These are phyloP conservation scores for Cephalotrichum gorgonifer DNA, from an alignment of 2,329 filamentous ascomycete species.

Conservation along the genomic window DNA sequence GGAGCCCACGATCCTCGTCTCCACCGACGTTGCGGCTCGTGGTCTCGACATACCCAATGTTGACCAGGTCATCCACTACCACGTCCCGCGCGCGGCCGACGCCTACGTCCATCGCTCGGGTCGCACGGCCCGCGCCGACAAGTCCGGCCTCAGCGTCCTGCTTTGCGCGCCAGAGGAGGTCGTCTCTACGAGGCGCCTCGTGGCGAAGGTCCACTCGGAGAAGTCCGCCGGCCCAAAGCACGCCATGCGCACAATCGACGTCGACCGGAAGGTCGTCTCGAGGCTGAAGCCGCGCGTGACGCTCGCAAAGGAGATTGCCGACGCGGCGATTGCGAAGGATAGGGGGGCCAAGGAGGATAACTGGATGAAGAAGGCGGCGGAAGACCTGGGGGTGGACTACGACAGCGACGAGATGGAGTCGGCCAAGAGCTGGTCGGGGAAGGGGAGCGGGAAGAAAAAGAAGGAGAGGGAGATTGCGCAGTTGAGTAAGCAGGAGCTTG, in stretches of 20 bases:
- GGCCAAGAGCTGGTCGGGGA: slow-evolving; percentile 50
- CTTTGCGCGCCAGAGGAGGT: slow-evolving; percentile 91
- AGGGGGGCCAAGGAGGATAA: slow-evolving; percentile 76
- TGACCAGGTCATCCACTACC: slow-evolving; percentile 87
- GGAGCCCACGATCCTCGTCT: slow-evolving; percentile 61
- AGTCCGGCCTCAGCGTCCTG: slow-evolving; percentile 70
- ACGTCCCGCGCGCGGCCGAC: slow-evolving; percentile 83
- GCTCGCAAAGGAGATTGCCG: slow-evolving; percentile 79
- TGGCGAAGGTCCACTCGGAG: slow-evolving; percentile 74
- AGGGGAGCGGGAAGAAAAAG: slow-evolving; percentile 62
- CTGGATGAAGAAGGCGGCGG: slow-evolving; percentile 74
- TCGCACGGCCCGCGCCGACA: slow-evolving; percentile 76
- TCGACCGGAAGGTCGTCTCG: slow-evolving; percentile 69
- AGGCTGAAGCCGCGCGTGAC: slow-evolving; percentile 67
- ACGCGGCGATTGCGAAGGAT: slow-evolving; percentile 75
- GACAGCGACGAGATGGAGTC: slow-evolving; percentile 82
- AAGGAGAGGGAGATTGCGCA: slow-evolving; percentile 61
- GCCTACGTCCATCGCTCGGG: slow-evolving; percentile 93
- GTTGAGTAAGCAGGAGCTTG: slow-evolving; percentile 65
- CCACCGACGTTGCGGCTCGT: slow-evolving; percentile 87
- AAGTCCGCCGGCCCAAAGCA: slow-evolving; percentile 44
- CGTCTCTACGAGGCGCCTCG: slow-evolving; percentile 67
- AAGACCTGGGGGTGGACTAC: slow-evolving; percentile 89
- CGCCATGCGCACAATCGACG: slow-evolving; percentile 69
- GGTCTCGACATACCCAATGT: slow-evolving; percentile 89